These are phyloP conservation scores for Apiospora phragmitis DNA, from an alignment of 2,329 filamentous ascomycete genomes.

Conservation along the genomic window DNA sequence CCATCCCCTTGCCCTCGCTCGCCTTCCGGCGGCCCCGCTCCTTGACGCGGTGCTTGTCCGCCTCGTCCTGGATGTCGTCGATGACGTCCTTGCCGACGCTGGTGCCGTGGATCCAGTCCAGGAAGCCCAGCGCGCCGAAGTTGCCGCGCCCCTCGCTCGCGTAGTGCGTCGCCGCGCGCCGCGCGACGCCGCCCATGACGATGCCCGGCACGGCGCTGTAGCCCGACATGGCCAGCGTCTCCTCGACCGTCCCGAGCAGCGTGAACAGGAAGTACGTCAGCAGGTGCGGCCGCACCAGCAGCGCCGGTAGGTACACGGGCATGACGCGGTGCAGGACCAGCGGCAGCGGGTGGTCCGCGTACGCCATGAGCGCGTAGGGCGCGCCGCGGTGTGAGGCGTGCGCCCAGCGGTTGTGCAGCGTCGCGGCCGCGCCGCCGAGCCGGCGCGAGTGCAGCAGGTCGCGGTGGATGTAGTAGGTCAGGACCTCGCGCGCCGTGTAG, in stretches of 20 bases:
- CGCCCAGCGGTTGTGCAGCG: slow-evolving; percentile 44
- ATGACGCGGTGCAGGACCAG: slow-evolving; percentile 64
- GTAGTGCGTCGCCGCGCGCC: slow-evolving; percentile 54
- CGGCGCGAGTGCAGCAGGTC: slow-evolving; percentile 60
- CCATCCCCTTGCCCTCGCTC: background rate
- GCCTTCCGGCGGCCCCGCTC: slow-evolving; percentile 26
- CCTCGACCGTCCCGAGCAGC: slow-evolving; percentile 63
- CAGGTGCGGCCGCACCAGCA: slow-evolving; percentile 67
- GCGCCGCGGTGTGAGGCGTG: slow-evolving; percentile 54
- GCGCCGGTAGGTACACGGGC: slow-evolving; percentile 65
- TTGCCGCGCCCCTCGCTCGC: slow-evolving; percentile 57
- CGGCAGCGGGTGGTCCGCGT: slow-evolving; percentile 68
- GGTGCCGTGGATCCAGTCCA: slow-evolving; percentile 64
- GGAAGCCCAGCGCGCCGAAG: slow-evolving; percentile 60
- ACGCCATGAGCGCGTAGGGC: slow-evolving; percentile 61
- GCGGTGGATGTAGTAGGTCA: slow-evolving; percentile 76
- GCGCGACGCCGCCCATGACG: slow-evolving; percentile 51
- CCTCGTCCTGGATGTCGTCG: slow-evolving; percentile 55
- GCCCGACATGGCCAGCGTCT: slow-evolving; percentile 66
- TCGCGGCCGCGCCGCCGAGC: slow-evolving; percentile 33
- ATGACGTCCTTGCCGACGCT: slow-evolving; percentile 52
- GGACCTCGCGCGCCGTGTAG: slow-evolving; percentile 50
- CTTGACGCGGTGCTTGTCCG: slow-evolving; percentile 53
- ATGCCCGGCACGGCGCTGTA: slow-evolving; percentile 61
- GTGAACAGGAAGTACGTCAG: slow-evolving; percentile 71